These are phyloP conservation scores for Usnea hakonensis DNA, from an alignment of 495 filamentous ascomycete species.

Conservation along the genomic window DNA sequence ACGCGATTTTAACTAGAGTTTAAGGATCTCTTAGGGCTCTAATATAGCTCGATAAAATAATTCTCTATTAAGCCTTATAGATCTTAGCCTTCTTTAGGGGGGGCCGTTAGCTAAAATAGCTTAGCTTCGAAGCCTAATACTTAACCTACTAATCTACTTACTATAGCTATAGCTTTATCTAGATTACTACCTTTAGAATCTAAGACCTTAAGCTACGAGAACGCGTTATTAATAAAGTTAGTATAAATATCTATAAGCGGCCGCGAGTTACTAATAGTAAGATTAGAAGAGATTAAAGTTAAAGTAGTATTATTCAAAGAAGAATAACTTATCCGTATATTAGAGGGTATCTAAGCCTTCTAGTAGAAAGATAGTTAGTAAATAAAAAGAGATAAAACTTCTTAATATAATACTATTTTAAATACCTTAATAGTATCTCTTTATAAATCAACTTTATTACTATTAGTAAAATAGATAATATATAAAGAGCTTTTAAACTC, in stretches of 20 bases:
- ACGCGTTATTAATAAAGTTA: not conserved
- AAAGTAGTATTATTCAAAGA: not conserved
- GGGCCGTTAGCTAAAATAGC: not conserved
- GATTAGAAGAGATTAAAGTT: not conserved
- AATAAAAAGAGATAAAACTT: too few species aligned
- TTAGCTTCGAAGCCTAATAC: not conserved
- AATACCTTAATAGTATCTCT: not conserved
- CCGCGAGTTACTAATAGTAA: not conserved
- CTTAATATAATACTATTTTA: not conserved
- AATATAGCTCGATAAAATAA: not conserved
- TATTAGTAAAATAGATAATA: conserved; percentile 3
- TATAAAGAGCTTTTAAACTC: not conserved
- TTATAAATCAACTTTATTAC: not conserved
- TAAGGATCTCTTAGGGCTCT: not conserved
- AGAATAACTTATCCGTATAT: too few species aligned
- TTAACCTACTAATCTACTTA: not conserved
- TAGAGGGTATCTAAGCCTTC: not conserved
- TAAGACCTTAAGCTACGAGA: not conserved
- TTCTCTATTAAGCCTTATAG: too few species aligned
- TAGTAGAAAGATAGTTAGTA: not conserved
- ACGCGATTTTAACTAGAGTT: not conserved
- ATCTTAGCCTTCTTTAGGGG: not conserved
- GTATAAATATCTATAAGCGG: not conserved
- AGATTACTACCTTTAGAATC: not conserved
- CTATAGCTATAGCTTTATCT: not conserved